Percentiles rank a stretch among this genome's conserved stretches.
These are phyloP conservation scores for Cryphonectria nitschkei DNA, from an alignment of 2,329 filamentous ascomycete species.

Conservation along the genomic window DNA sequence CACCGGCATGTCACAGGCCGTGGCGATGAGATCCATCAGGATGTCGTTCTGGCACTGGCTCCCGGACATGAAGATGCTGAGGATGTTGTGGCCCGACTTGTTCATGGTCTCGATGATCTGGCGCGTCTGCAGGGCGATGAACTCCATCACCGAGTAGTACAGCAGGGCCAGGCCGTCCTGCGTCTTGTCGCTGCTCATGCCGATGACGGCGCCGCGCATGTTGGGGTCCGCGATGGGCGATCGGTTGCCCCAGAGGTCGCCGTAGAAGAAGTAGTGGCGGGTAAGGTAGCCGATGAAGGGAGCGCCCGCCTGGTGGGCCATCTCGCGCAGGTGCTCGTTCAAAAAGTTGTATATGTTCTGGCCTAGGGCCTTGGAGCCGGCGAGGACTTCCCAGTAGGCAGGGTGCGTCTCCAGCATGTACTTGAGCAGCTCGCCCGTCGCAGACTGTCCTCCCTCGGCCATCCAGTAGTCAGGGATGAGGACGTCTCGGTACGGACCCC, in stretches of 20 bases:
- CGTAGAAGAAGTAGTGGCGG: slow-evolving; percentile 98
- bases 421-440: slow-evolving; percentile 91
- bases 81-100: slow-evolving; percentile 80
- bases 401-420: slow-evolving; percentile 96
- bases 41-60: slow-evolving; percentile 96
- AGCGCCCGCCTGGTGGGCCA: slow-evolving; percentile 70
- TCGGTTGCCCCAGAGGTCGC: slow-evolving; percentile 94
- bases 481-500: slow-evolving; percentile 96
- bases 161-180: slow-evolving; percentile 85
- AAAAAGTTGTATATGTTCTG: slow-evolving; percentile 95
- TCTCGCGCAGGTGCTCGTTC: slow-evolving; percentile 80
- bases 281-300: slow-evolving; percentile 84
- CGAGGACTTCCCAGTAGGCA: slow-evolving; percentile 79
- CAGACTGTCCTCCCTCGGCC: slow-evolving; percentile 95
- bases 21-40: slow-evolving; percentile 88
- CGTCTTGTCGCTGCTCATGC: slow-evolving; percentile 83
- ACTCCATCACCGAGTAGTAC: slow-evolving; percentile 97
- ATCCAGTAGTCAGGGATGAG: slow-evolving; percentile 93
- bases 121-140: slow-evolving; percentile 94
- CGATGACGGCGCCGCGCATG: slow-evolving; percentile 90
- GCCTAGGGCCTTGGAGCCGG: slow-evolving; percentile 78
- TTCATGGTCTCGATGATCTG: slow-evolving; percentile 98
- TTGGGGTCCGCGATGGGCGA: slow-evolving; percentile 89
- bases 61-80: slow-evolving; percentile 97
- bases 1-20: slow-evolving; percentile 88